Evolutionary conservation across 352 stramenopile genomes (phyloP).

Genomic region (Phytophthora citrophthora): DNA sequence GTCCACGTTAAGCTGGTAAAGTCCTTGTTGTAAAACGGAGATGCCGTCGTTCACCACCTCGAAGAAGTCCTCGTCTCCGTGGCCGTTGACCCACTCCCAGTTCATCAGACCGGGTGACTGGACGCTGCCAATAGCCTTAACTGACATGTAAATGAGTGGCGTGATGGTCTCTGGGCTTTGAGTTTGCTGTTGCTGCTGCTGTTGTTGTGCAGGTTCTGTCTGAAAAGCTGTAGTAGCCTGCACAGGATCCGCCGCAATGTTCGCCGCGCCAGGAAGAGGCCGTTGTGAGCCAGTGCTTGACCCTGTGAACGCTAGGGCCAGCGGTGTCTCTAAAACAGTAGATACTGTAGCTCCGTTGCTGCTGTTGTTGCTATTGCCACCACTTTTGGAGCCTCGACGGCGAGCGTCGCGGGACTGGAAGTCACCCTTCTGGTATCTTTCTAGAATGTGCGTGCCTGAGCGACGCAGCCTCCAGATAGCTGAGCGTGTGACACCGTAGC

Average conservation of each 20-base stretch:
- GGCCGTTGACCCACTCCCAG: constrained; percentile 42
- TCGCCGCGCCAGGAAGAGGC: background rate
- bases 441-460: constrained; percentile 43
- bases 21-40: constrained; percentile 34
- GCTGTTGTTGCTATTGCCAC: background rate
- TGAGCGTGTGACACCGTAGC: constrained; percentile 54
- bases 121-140: constrained; percentile 44
- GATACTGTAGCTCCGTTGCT: background rate
- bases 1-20: constrained; percentile 55
- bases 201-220: background rate
- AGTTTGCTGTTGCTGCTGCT: background rate
- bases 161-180: constrained; percentile 9
- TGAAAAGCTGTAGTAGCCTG: constrained; percentile 1
- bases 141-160: constrained; percentile 44
- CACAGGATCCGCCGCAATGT: background rate
- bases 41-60: constrained; percentile 43
- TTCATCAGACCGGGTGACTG: constrained; percentile 45
- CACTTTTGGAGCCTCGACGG: constrained; percentile 28
- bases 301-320: background rate
- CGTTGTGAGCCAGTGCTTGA: background rate
- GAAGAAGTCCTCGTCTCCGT: constrained; percentile 44
- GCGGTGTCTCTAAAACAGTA: background rate
- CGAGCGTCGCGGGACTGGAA: constrained; percentile 49
- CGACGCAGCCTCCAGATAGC: constrained; percentile 53
- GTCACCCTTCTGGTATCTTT: constrained; percentile 52